Evolutionary conservation across 768 basidiomycete species (phyloP).

Genomic region (Nidularia pulvinata): DNA sequence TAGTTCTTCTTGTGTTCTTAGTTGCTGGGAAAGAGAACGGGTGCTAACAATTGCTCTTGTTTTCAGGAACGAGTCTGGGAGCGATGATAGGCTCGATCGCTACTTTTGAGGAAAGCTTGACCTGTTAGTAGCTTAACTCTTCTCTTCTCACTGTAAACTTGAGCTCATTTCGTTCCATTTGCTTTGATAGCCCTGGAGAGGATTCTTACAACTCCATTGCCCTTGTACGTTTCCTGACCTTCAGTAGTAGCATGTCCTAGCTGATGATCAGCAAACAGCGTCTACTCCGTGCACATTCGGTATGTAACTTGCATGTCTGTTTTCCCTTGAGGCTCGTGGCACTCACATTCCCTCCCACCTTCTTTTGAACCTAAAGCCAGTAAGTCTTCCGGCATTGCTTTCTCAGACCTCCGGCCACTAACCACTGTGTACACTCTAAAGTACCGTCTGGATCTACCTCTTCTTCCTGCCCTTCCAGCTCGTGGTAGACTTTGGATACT

Average conservation of each 20-base stretch:
- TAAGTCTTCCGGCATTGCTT: slow-evolving; percentile 16
- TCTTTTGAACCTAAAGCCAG: slow-evolving; percentile 19
- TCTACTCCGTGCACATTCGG: slow-evolving; percentile 67
- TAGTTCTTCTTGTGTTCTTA: too few species aligned
- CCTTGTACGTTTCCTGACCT: slow-evolving; percentile 46
- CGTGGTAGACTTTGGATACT: slow-evolving; percentile 58
- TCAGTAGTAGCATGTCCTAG: neutral
- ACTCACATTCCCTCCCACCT: neutral
- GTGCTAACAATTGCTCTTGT: neutral
- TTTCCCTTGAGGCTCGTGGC: neutral
- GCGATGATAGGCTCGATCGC: slow-evolving; percentile 45
- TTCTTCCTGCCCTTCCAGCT: slow-evolving; percentile 82
- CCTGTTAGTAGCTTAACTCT: slow-evolving; percentile 33
- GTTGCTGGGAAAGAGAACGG: too few species aligned
- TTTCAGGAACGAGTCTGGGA: slow-evolving; percentile 47
- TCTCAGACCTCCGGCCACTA: neutral
- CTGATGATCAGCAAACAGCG: slow-evolving; percentile 28
- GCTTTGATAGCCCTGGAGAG: slow-evolving; percentile 45
- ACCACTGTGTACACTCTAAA: slow-evolving; percentile 9
- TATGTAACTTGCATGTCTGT: slow-evolving; percentile 10
- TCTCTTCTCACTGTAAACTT: neutral
- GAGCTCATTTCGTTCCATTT: neutral
- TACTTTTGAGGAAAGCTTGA: slow-evolving; percentile 54
- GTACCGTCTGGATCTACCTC: slow-evolving; percentile 72
- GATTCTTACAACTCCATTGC: slow-evolving; percentile 64